Evolutionary conservation across 768 basidiomycete species (phyloP).

Genomic region (Cyclocybe cylindracea): DNA sequence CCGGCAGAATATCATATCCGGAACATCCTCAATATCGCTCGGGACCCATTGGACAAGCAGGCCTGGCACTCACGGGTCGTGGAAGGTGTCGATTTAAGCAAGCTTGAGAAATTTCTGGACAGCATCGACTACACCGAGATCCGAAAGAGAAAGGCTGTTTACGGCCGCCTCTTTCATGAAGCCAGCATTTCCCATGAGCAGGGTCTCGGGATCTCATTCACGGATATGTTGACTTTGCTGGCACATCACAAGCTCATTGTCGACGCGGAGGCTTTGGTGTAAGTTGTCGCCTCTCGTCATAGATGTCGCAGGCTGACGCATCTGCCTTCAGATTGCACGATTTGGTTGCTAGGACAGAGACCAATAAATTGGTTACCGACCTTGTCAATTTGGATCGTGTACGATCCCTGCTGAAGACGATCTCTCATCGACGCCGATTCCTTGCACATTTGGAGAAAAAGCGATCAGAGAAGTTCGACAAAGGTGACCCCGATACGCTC

Average conservation of each 20-base stretch:
- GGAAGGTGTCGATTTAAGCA: conserved; percentile 61
- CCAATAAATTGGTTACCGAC: conserved; percentile 78
- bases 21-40: conserved; percentile 58
- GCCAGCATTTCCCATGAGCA: conserved; percentile 72
- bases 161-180: conserved; percentile 84
- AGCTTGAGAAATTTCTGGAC: conserved; percentile 58
- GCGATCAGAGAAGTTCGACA: conserved; percentile 34
- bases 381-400: conserved; percentile 86
- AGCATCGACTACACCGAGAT: conserved; percentile 67
- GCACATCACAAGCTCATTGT: conserved; percentile 92
- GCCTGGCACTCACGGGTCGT: conserved; percentile 36
- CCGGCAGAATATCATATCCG: conserved; percentile 64
- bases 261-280: conserved; percentile 88
- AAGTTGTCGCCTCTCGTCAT: conserved; percentile 30
- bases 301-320: conserved; percentile 1
- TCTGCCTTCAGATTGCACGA: conserved; percentile 61
- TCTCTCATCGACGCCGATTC: conserved; percentile 72
- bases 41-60: conserved; percentile 34
- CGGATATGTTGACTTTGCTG: conserved; percentile 81
- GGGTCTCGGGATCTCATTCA: conserved; percentile 86
- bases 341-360: conserved; percentile 72
- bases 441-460: conserved; percentile 49
- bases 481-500: conserved; percentile 26
- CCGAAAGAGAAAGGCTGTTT: conserved; percentile 66
- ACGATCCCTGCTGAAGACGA: conserved; percentile 74